phyloP scores from a whole-genome alignment of 1,284 basidiomycete species.

The Crucibulum cyathiforme region DNA sequence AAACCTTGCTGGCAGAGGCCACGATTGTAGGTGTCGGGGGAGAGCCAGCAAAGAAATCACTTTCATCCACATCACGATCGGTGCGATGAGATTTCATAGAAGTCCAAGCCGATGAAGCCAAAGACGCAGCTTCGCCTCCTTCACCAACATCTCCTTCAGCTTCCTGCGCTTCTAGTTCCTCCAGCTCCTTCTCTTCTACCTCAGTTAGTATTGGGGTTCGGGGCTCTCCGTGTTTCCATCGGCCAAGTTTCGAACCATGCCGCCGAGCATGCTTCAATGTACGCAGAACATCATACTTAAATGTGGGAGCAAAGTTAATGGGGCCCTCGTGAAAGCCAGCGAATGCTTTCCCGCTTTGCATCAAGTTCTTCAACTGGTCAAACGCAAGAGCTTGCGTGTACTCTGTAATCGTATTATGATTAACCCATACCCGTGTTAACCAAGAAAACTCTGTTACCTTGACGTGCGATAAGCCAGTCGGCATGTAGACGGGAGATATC shows the following conservation, averaged over 20 bases:
- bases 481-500: conserved; percentile 77
- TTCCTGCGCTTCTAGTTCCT: conserved; percentile 34
- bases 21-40: conserved; percentile 32
- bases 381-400: conserved; percentile 78
- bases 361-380: conserved; percentile 79
- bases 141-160: conserved; percentile 45
- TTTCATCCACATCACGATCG: conserved; percentile 14
- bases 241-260: conserved; percentile 36
- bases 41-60: conserved; percentile 3
- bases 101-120: conserved; percentile 60
- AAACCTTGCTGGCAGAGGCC: conserved; percentile 43
- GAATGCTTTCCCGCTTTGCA: conserved; percentile 66
- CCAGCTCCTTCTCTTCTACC: conserved; percentile 43
- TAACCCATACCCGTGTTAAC: neutral
- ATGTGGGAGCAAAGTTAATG: conserved; percentile 81
- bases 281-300: conserved; percentile 81
- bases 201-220: conserved; percentile 40
- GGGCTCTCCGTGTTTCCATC: conserved; percentile 39
- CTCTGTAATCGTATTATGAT: conserved; percentile 44
- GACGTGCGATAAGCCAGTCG: conserved; percentile 69
- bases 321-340: conserved; percentile 74
- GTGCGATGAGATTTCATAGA: conserved; percentile 53
- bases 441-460: conserved; percentile 41
- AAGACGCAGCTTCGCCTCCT: conserved; percentile 53
- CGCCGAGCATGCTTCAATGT: conserved; percentile 57